Evolutionary conservation across 768 basidiomycete species (phyloP), one percentile per base, ranked within the genome.

Genomic region (Auriscalpium orientale): DNA sequence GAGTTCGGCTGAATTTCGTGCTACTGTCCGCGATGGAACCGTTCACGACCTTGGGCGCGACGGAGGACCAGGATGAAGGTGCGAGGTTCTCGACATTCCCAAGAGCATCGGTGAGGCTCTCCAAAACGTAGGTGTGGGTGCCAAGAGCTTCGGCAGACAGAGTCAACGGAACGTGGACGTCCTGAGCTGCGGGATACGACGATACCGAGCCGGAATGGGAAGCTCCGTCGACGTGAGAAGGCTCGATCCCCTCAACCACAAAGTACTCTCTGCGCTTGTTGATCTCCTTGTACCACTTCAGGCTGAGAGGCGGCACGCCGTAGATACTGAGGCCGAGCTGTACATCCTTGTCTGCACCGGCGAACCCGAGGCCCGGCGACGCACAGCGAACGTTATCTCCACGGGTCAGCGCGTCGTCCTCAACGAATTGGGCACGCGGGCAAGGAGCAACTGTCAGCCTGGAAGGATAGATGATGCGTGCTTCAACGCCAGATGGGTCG

Each of bases 201-300:
- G 68, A 64, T 18, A 63, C 56, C 6, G 66, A 58, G 16, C 66
- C 61, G 7, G 28, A 28, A 28, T 28, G 28, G 28, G 28, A 28
- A 28, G 28, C 28, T 28, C 28, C 28, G 36, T 67, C 68, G 22
- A 74, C 68, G 46, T 76, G 74, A 21, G 77, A 76, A 40, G 78
- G 80, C 67, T 91, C 87, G 49, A 95, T 90, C 9, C 92, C 91
- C 64, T 94, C 91, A 2, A 93, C 89, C 43, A 87, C 71, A 59
- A 88, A 88, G 46, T 79, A 75, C 64, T 94, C 89, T 54, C 77
- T 75, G 58, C 77, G 75, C 11, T 82, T 83, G 55, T 83, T 84
- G 45, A 84, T 72, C 21, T 84, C 81, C 58, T 84, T 82, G 63
- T 81, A 77, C 90, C 90, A 92, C 45, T 81, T 79, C 45, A 93